phyloP scores from a whole-genome alignment of 1,139 yeast species.

The Cylindricascospora bacillispora region DNA sequence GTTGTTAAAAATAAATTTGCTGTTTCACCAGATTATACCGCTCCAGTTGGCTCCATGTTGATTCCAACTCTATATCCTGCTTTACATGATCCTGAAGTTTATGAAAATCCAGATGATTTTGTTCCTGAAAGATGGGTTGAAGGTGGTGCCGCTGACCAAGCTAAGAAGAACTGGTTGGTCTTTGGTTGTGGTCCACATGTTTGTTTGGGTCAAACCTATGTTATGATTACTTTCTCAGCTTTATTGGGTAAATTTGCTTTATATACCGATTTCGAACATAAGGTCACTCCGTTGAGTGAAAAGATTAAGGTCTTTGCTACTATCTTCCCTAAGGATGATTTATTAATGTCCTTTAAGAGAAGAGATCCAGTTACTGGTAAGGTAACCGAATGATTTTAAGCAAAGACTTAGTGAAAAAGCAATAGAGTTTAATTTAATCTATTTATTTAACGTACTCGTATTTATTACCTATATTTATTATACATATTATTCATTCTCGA shows the following conservation, averaged over 20 bases:
- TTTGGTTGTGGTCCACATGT: constrained; percentile 97
- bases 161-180: constrained; percentile 85
- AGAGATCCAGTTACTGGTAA: constrained; percentile 38
- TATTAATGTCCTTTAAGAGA: constrained; percentile 58
- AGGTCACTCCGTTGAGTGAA: constrained; percentile 73
- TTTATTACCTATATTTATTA: background rate
- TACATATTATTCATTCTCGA: no score
- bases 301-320: constrained; percentile 94
- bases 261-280: constrained; percentile 69
- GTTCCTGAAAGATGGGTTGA: constrained; percentile 92
- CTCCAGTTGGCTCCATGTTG: constrained; percentile 95
- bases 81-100: constrained; percentile 92
- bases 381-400: constrained; percentile 11
- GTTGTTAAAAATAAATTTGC: constrained; percentile 80
- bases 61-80: constrained; percentile 94
- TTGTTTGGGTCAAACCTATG: constrained; percentile 90
- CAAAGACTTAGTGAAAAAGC: no score
- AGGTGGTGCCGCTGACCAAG: constrained; percentile 45
- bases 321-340: constrained; percentile 93
- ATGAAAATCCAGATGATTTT: constrained; percentile 84
- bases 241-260: constrained; percentile 81
- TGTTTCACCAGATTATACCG: constrained; percentile 68
- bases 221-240: constrained; percentile 76
- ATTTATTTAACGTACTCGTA: background rate
- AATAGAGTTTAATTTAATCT: background rate